These are phyloP conservation scores for Taphrina wiesneri DNA, from an alignment of 1,139 yeast species.

Conservation along the genomic window DNA sequence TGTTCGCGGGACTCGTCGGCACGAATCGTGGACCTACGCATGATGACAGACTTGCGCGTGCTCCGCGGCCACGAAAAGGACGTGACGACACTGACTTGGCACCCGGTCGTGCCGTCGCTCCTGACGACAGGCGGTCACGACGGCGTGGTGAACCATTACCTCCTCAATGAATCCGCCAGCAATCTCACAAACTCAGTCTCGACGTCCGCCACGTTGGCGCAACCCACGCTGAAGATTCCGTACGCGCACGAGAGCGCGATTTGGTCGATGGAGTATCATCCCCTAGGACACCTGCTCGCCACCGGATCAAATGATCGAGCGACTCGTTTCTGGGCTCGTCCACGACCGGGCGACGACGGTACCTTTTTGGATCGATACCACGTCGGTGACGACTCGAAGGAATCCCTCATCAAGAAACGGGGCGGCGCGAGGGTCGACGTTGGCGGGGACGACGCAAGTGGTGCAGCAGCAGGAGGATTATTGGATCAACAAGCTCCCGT, in stretches of 20 bases:
- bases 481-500: conserved; percentile 30
- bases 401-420: conserved; percentile 4
- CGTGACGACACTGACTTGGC: conserved; percentile 85
- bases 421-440: conserved; percentile 4
- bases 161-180: conserved; percentile 52
- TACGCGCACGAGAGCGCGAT: conserved; percentile 93
- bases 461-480: conserved; percentile 23
- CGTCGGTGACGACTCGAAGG: conserved; percentile 39
- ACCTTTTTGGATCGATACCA: conserved; percentile 81
- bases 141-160: conserved; percentile 79
- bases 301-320: conserved; percentile 93
- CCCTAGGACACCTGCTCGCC: conserved; percentile 85
- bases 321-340: conserved; percentile 93
- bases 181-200: conserved; percentile 35
- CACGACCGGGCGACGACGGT: conserved; percentile 84
- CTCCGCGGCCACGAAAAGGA: conserved; percentile 82
- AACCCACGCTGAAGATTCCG: conserved; percentile 58
- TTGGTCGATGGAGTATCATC: conserved; percentile 87
- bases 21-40: conserved; percentile 80
- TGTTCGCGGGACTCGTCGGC: conserved; percentile 87
- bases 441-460: conserved; percentile 30
- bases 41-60: conserved; percentile 72
- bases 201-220: conserved; percentile 36
- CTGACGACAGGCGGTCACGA: conserved; percentile 86
- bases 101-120: conserved; percentile 79